Conservation (phyloP, 2,329 filamentous ascomycete species). For the Ceratocystis cubensis region DNA sequence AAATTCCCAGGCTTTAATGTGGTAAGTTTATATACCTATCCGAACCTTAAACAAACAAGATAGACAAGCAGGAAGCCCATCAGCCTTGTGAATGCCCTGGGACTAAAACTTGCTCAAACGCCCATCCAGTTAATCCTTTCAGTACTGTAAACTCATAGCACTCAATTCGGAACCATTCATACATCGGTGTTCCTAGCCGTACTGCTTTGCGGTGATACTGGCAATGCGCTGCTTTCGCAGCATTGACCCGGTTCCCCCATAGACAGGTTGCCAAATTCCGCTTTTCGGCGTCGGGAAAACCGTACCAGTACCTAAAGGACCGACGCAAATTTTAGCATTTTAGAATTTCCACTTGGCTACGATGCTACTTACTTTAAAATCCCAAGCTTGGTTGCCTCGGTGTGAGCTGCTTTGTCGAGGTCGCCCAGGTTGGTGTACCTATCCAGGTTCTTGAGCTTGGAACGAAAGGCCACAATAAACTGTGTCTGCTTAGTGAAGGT, state of each 20-base stretch:
- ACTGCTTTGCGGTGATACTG: slow-evolving; percentile 52
- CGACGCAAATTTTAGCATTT: neutral
- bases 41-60: neutral
- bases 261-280: slow-evolving; percentile 73
- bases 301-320: slow-evolving; percentile 70
- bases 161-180: slow-evolving; percentile 56
- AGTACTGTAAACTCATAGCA: slow-evolving; percentile 56
- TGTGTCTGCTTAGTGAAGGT: slow-evolving; percentile 54
- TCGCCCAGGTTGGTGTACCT: slow-evolving; percentile 55
- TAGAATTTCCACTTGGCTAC: neutral
- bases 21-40: neutral
- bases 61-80: too few relatives aligned
- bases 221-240: slow-evolving; percentile 45
- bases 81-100: neutral
- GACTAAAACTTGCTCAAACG: slow-evolving; percentile 19
- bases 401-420: slow-evolving; percentile 67
- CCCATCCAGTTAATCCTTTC: slow-evolving; percentile 52
- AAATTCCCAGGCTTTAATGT: neutral
- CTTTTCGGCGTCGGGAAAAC: slow-evolving; percentile 53
- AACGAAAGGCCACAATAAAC: slow-evolving; percentile 78
- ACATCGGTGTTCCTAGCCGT: slow-evolving; percentile 50
- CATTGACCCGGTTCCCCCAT: slow-evolving; percentile 49
- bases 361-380: slow-evolving; percentile 54
- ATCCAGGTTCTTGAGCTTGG: slow-evolving; percentile 53
- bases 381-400: slow-evolving; percentile 69